Base-by-base conservation (phyloP, 495 filamentous ascomycete species). In the Aspergillus olivimuriae region DNA sequence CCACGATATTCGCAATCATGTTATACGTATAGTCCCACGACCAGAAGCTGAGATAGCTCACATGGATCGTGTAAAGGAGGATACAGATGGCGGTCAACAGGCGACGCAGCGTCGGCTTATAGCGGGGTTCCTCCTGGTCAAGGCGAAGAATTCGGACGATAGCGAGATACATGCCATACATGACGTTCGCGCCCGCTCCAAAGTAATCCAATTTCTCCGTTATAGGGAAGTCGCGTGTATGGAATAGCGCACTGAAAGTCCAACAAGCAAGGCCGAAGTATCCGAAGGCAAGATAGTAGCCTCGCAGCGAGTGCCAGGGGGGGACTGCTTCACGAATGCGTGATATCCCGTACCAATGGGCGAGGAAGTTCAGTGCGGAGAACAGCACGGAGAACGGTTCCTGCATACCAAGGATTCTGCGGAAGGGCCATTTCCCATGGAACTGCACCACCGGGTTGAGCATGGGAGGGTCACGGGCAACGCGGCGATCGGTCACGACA, bases 401-500 rank as follows among this genome's bases (percentile, higher is more conserved):
- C 68, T 98, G 92, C 69, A 95, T 82, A 54, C 92, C 92, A 14
- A 94, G 63, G 47, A 95, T 72, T 46, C 92, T 82, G 50, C 77
- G 71, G 73, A 98, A 98, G 21, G 92, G 92, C 92, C 92, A 98
- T 78, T 98, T 98, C n/a, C 94, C 92, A 71, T 98, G 90, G 73
- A 86, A 98, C 69, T 98, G 92, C 30, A 90, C 81, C 20, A 95
- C 61, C 3, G 86, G 77, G 21, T 76, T 69, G 31, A 76, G 61
- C 64, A 78, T 75, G 11, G 80, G 79, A 22, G 78, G 77, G 35
- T 80, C 74, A 53, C 77, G 73, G 28, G 77, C 70, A 38, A 87
- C 63, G 45, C 92, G 87, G 17, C 60, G 66, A 45, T 85, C 65
- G 41, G 92, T 97, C 40, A 92, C 74, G 63, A 95, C 85, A 73